Base-by-base conservation (phyloP, 805 yeast species). In the Kazachstania martiniae region DNA sequence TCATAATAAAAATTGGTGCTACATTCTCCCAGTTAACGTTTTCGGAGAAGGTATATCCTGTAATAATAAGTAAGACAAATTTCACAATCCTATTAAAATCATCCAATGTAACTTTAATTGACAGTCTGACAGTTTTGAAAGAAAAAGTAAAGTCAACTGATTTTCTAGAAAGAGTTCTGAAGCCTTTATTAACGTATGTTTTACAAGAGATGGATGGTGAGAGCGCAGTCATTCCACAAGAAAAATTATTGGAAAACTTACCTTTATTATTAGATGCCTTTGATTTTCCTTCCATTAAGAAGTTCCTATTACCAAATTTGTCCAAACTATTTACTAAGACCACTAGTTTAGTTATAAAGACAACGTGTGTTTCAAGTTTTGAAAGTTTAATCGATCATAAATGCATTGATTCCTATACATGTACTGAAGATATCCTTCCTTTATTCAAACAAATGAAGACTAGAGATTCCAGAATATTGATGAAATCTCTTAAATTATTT, bases 341-440 rank as follows among this genome's bases (percentile, higher is more conserved):
- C 1, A 83, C 87, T 0, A 74, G 91, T 18, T 62, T 87, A 21
- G 74, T 81, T 4, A 80, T 91, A 18, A 89, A 91, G 47, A 61
- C 79, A 12, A 66, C 72, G 12, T 72, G 91, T 2, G 63, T 85
- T 15, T 59, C 65, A 13, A 66, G 82, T 1, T 75, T 86, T 44
- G 65, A 70, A 10, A 48, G 60, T 29, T 57, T 86, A 46, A 68
- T 82, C 12, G 68, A 63, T 14, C 61, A 66, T 14, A 74, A 75
- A 38, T 68, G 74, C 5, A 65, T 86, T 33, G 95, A 87, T 44
- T 74, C 73, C 42, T 68, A 72, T 33, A 71, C 81, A 2, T 71
- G 86, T 21, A 65, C 67, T 22, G 96, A 89, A 30, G 83, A 79
- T 34, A 62, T 91, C 24, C 57, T 91, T n/a, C 95, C 95, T 0